Evolutionary conservation across 495 filamentous ascomycete genomes (phyloP).

Genomic region (Platismatia glauca): DNA sequence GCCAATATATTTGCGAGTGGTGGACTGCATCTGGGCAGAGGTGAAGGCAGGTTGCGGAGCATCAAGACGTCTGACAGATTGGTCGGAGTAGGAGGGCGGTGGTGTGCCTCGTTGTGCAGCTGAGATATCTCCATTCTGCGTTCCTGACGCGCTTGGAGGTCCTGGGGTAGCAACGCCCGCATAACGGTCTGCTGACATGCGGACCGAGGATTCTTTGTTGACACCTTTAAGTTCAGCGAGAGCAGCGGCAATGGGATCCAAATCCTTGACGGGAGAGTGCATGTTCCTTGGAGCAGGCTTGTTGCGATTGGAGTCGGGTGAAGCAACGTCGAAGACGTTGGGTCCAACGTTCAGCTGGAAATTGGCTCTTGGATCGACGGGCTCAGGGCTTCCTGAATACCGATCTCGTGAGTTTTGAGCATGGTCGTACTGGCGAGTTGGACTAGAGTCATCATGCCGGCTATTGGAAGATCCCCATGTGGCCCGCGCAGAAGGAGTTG

Average conservation of each 20-base stretch:
- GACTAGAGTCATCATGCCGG: slow-evolving; percentile 26
- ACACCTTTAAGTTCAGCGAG: slow-evolving; percentile 87
- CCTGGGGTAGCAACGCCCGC: slow-evolving; percentile 81
- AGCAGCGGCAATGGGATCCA: slow-evolving; percentile 87
- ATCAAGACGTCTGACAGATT: slow-evolving; percentile 65
- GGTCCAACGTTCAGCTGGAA: slow-evolving; percentile 93
- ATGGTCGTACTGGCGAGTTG: slow-evolving; percentile 25
- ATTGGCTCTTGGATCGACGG: slow-evolving; percentile 84
- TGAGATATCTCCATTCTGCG: slow-evolving; percentile 42
- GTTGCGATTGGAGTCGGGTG: slow-evolving; percentile 51
- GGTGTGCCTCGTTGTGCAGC: slow-evolving; percentile 56
- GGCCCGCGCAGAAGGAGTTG: slow-evolving; percentile 28
- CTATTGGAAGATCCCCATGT: slow-evolving; percentile 34
- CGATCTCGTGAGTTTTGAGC: slow-evolving; percentile 21
- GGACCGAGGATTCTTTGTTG: slow-evolving; percentile 61
- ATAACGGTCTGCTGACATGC: slow-evolving; percentile 88
- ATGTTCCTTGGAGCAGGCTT: slow-evolving; percentile 26
- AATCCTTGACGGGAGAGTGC: slow-evolving; percentile 33
- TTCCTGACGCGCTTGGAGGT: slow-evolving; percentile 47
- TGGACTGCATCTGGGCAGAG: slow-evolving; percentile 84
- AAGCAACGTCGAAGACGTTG: slow-evolving; percentile 95
- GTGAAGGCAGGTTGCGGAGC: slow-evolving; percentile 90
- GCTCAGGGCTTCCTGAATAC: slow-evolving; percentile 63
- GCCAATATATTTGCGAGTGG: slow-evolving; percentile 75
- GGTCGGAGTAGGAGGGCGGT: slow-evolving; percentile 75